Evolutionary conservation across 495 filamentous ascomycete species (phyloP).

Genomic region (Tuber indicum): DNA sequence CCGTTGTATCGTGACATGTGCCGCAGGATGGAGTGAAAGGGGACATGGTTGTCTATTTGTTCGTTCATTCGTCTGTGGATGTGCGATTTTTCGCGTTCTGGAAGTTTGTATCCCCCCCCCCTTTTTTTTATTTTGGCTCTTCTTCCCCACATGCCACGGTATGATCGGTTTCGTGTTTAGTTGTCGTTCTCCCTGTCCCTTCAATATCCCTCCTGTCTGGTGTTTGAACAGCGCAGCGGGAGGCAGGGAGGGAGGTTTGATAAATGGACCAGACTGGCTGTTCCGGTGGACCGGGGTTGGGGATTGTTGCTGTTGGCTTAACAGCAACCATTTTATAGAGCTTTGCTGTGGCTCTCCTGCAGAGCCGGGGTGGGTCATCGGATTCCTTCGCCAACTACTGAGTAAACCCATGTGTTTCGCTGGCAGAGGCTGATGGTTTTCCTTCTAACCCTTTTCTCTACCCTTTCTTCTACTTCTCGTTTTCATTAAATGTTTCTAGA

Average conservation of each 20-base stretch:
- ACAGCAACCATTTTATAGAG: background rate
- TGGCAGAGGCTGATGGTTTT: background rate
- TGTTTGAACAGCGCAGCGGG: background rate
- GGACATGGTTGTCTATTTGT: background rate
- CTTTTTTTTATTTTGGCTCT: background rate
- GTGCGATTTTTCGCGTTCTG: background rate
- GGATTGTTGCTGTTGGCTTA: background rate
- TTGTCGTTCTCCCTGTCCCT: background rate
- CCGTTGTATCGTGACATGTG: background rate
- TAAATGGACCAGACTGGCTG: background rate
- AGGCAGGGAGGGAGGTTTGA: background rate
- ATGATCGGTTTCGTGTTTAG: slow-evolving; percentile 3
- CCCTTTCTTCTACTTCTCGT: background rate
- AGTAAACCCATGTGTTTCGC: background rate
- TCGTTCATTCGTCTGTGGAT: background rate
- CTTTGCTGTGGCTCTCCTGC: slow-evolving; percentile 1
- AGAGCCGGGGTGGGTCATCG: background rate
- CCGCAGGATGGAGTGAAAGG: background rate
- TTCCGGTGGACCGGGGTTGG: background rate
- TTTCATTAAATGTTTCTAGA: background rate
- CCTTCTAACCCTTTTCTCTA: background rate
- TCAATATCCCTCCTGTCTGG: background rate
- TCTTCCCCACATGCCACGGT: background rate
- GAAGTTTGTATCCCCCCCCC: background rate
- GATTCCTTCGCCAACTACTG: background rate